Evolutionary conservation across 495 filamentous ascomycete species (phyloP).

Genomic region (Chaetomium tenue): DNA sequence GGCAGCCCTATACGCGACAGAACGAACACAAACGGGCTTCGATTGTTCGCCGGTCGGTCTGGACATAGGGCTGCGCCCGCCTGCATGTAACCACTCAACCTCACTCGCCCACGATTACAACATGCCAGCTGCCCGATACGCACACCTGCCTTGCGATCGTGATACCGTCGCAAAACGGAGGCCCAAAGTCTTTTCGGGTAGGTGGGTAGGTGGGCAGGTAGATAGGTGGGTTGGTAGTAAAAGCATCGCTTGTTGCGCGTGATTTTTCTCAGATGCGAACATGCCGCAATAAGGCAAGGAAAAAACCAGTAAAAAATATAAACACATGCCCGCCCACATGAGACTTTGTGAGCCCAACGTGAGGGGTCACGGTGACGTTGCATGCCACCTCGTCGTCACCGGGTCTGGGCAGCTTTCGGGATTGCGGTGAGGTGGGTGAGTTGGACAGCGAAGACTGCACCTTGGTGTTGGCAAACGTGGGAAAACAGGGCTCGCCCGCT

Average conservation of each 20-base stretch:
- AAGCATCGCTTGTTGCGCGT: background rate
- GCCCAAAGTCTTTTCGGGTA: background rate
- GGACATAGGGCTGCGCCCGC: constrained; percentile 15
- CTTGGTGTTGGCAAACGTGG: background rate
- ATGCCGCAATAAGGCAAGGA: background rate
- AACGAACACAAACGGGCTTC: too few relatives aligned
- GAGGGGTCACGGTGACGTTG: constrained; percentile 18
- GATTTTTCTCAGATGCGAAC: background rate
- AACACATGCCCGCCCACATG: background rate
- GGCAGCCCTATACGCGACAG: constrained; percentile 13
- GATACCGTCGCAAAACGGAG: constrained; percentile 7
- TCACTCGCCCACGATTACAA: background rate
- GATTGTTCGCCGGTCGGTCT: background rate
- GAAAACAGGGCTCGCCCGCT: background rate
- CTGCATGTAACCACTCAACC: constrained; percentile 14
- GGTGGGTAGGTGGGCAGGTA: too few relatives aligned
- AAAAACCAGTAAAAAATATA: background rate
- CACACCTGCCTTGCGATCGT: background rate
- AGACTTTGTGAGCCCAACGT: constrained; percentile 6
- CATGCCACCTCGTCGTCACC: constrained; percentile 10
- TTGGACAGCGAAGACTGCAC: constrained; percentile 2
- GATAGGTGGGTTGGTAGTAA: too few relatives aligned
- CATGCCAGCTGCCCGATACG: constrained; percentile 12
- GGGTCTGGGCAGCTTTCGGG: background rate
- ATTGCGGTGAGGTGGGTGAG: constrained; percentile 12